Conservation (phyloP, 805 yeast genomes). For the Yamadazyma takamatsuzukensis region DNA sequence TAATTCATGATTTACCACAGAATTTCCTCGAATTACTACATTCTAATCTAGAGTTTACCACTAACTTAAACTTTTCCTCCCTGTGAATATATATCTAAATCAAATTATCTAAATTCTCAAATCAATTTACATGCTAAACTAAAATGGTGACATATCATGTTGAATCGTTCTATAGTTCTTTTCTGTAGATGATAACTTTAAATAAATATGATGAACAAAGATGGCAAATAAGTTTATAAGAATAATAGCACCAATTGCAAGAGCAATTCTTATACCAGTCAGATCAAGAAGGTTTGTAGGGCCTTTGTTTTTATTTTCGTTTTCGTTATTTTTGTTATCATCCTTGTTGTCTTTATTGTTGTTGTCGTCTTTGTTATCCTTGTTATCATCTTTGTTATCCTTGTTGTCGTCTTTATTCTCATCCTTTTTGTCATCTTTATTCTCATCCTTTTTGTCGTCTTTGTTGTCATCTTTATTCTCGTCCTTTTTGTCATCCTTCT, state of each 20-base stretch:
- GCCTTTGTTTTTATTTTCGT: not conserved
- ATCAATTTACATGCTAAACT: too few relatives aligned
- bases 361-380: not conserved
- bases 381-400: not conserved
- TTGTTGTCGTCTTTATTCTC: conserved; percentile 3
- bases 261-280: conserved; percentile 28
- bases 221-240: conserved; percentile 35
- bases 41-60: too few relatives aligned
- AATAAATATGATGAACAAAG: conserved; percentile 34
- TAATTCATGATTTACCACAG: too few relatives aligned
- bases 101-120: too few relatives aligned
- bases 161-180: conserved; percentile 33
- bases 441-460: conserved; percentile 1
- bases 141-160: conserved; percentile 34
- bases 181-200: conserved; percentile 23
- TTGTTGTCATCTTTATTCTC: not conserved
- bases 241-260: conserved; percentile 33
- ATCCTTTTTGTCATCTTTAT: conserved; percentile 1
- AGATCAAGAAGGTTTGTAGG: conserved; percentile 3
- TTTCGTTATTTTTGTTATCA: conserved; percentile 1
- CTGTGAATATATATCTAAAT: too few relatives aligned
- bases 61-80: too few relatives aligned
- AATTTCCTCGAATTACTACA: too few relatives aligned
- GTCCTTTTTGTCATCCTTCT: conserved; percentile 1
- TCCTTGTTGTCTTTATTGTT: conserved; percentile 1